Percentiles rank a stretch among this genome's conserved stretches.
These are phyloP conservation scores for Fraxinus pennsylvanica DNA, from an alignment of 257 asterid genomes.

Conservation along the genomic window DNA sequence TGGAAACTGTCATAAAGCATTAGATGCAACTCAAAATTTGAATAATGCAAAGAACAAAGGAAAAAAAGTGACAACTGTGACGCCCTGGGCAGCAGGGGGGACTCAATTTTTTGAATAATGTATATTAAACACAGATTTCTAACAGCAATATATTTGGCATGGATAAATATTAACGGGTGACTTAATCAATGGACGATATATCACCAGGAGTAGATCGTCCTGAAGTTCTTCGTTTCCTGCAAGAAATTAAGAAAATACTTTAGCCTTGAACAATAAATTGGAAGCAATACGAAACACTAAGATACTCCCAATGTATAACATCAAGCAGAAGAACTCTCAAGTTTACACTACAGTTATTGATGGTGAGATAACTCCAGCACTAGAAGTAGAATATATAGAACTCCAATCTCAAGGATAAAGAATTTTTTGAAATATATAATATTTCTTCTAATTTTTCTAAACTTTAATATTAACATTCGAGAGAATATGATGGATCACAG, in stretches of 20 bases:
- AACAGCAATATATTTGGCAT: slow-evolving; percentile 25
- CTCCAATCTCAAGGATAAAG: slow-evolving; percentile 15
- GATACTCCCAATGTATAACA: not conserved
- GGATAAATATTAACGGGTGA: slow-evolving; percentile 2
- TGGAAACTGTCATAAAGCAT: slow-evolving; percentile 65
- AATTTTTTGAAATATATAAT: slow-evolving; percentile 2
- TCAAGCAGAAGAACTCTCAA: slow-evolving; percentile 21
- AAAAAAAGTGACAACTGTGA: slow-evolving; percentile 17
- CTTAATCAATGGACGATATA: slow-evolving; percentile 24
- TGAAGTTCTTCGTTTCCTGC: slow-evolving; percentile 92
- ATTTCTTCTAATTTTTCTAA: not conserved
- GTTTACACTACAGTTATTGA: slow-evolving; percentile 14
- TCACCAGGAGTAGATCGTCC: slow-evolving; percentile 71
- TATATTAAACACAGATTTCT: slow-evolving; percentile 27
- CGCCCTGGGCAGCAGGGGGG: not conserved
- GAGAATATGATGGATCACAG: not conserved
- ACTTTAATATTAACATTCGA: not conserved
- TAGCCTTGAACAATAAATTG: slow-evolving; percentile 20
- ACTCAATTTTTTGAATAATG: slow-evolving; percentile 18
- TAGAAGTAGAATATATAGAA: slow-evolving; percentile 10
- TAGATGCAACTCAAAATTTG: slow-evolving; percentile 23
- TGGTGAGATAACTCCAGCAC: slow-evolving; percentile 18
- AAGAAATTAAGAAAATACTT: slow-evolving; percentile 31
- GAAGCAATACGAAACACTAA: slow-evolving; percentile 16
- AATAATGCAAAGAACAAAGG: slow-evolving; percentile 14